Evolutionary conservation across 768 basidiomycete species (phyloP), one percentile per base, ranked within the genome.

Genomic region (Naematelia aurantialba): DNA sequence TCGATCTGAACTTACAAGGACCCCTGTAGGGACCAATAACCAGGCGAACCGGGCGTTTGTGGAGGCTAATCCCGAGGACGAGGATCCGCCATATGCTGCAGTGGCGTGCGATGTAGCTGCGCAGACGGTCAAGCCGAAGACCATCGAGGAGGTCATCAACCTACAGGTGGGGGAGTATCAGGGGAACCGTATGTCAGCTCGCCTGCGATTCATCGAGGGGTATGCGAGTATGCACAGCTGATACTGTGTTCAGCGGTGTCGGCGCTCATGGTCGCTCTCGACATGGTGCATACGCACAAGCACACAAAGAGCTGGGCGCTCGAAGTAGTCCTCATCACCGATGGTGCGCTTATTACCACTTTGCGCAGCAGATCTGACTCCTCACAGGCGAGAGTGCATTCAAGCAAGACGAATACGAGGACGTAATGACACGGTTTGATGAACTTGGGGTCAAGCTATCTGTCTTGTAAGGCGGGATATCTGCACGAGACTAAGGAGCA

Each of bases 241-340:
- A 46, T 27, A 17, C 24, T n/a, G 30, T 13, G 39, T 21, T 5
- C 46, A 81, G 92, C 90, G 1, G 82, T 96, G 56, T 91, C 93
- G 65, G 91, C 87, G 4, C 76, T 97, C 27, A 87, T 96, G 61
- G 90, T 96, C 8, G 89, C 82, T 2, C 82, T 91, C 52, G 87
- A 94, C 74, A 87, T 88, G 1, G 87, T 97, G 68, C 81, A 83
- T 30, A 68, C 77, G 1, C 83, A 89, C 68, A 81, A 92, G 31
- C 81, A 74, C 27, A 84, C 78, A 21, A 96, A 90, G 67, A 84
- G 86, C 0, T 94, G 90, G 90, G 88, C 87, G 1, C 83, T 89
- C 53, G 92, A 88, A 78, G 80, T 94, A 2, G 81, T 88, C 34
- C 68, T 97, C 14, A 74, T 97, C 19, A 98, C 94, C 0, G 91